A percentile compares a stretch with the other conserved stretches of the same genome.
Evolutionary conservation across 768 basidiomycete species (phyloP).

Genomic region (Tulasnella calospora): DNA sequence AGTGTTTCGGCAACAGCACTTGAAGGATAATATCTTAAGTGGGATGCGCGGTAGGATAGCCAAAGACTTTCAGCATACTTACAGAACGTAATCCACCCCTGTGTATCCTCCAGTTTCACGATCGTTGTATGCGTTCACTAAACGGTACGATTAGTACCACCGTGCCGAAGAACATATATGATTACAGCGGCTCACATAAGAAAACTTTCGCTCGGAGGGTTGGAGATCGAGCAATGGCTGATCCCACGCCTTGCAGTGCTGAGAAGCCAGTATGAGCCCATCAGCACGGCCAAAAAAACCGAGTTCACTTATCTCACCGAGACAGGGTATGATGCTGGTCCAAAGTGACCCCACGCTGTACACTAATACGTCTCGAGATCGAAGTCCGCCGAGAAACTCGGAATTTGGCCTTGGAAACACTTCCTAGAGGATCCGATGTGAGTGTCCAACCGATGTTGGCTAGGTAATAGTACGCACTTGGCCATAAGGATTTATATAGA

Average conservation of each 20-base stretch:
- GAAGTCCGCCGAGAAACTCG: slow-evolving; percentile 63
- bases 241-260: slow-evolving; percentile 73
- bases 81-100: slow-evolving; percentile 80
- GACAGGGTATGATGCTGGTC: slow-evolving; percentile 93
- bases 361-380: slow-evolving; percentile 61
- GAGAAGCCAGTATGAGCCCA: not conserved
- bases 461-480: slow-evolving; percentile 37
- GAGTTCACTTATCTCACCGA: slow-evolving; percentile 35
- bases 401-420: slow-evolving; percentile 86
- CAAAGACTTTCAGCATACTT: slow-evolving; percentile 28
- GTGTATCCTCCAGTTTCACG: slow-evolving; percentile 83
- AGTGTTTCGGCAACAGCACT: slow-evolving; percentile 10
- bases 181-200: slow-evolving; percentile 53
- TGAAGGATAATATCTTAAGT: not conserved
- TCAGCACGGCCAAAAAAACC: not conserved
- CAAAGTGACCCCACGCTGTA: slow-evolving; percentile 93
- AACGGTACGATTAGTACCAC: slow-evolving; percentile 19
- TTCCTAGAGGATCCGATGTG: slow-evolving; percentile 42
- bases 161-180: not conserved
- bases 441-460: not conserved
- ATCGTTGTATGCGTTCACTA: slow-evolving; percentile 86
- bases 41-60: not conserved
- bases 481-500: slow-evolving; percentile 87
- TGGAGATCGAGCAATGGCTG: slow-evolving; percentile 67
- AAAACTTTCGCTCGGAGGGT: slow-evolving; percentile 74